Base-by-base conservation (phyloP, 140 eudicot species). In the Cichorium intybus region DNA sequence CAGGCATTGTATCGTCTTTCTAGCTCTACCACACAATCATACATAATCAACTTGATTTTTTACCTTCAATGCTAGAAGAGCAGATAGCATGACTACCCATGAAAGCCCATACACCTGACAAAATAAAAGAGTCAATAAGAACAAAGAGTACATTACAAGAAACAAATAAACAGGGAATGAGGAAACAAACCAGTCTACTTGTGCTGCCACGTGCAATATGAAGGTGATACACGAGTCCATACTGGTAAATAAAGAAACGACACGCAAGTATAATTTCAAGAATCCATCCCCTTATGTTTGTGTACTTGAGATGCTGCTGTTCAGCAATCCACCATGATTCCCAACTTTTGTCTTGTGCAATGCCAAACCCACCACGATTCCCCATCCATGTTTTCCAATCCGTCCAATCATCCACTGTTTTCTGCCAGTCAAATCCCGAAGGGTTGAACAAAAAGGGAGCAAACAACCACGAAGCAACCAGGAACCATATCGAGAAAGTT, bases 331-430 rank as follows among this genome's bases (percentile, higher is more conserved):
- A 88, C 99, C 99, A 92, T 1, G 99, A 83, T 77, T 92, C 99
- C 99, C 99, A 92, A 76, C 99, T 92, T 78, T 85, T 88, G 67
- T 85, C 87, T 11, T 65, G 86, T 16, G 86, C 72, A 48, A 92
- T 85, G 24, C 96, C 99, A 23, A 88, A 88, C 11, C 99, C 99
- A 24, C 99, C 99, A 7, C 96, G 81, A 39, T 92, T 92, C 22
- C 95, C 96, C 93, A 92, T 88, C 99, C 99, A 92, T 77, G 87
- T 80, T 67, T 85, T 88, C 99, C 99, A 92, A 53, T 92, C 95
- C 1, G 99, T 70, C 99, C 99, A 92, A 70, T 92, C 99, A 53
- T 92, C 99, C 47, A 92, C 96, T n/a, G n/a, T n/a, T n/a, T n/a
- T n/a, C n/a, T n/a, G n/a, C n/a, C n/a, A n/a, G n/a, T n/a, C n/a